These are phyloP conservation scores for Teunomyces atbi DNA, from an alignment of 805 yeast species.

Conservation along the genomic window DNA sequence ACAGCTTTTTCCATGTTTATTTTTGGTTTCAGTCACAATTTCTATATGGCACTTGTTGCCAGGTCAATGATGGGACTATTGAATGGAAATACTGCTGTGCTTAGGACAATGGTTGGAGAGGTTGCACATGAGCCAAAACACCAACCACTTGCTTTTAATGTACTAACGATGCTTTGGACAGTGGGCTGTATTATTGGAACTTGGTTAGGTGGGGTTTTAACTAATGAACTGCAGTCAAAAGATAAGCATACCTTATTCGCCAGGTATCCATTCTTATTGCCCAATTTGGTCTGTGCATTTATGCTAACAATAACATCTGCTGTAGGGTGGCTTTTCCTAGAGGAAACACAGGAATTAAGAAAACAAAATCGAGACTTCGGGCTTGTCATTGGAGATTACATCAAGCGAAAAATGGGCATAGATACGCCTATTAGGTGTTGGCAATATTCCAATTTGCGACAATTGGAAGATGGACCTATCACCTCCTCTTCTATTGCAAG, in stretches of 20 bases:
- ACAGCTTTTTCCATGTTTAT: constrained; percentile 45
- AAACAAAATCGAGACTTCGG: constrained; percentile 44
- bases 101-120: constrained; percentile 63
- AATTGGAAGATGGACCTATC: not conserved
- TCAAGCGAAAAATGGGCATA: constrained; percentile 12
- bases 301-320: constrained; percentile 37
- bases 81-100: constrained; percentile 65
- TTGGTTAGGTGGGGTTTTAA: constrained; percentile 50
- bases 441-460: not conserved
- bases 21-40: constrained; percentile 55
- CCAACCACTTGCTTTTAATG: constrained; percentile 61
- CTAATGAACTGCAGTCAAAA: constrained; percentile 43
- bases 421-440: not conserved
- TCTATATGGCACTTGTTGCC: constrained; percentile 51
- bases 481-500: not conserved
- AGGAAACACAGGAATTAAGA: constrained; percentile 48
- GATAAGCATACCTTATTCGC: constrained; percentile 12
- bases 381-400: constrained; percentile 42
- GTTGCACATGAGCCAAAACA: constrained; percentile 53
- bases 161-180: constrained; percentile 60
- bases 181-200: constrained; percentile 63
- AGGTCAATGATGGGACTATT: constrained; percentile 54
- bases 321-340: constrained; percentile 46
- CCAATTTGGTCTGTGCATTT: constrained; percentile 46
- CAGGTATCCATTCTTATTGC: constrained; percentile 49